phyloP scores from a whole-genome alignment of 495 filamentous ascomycete species.

The Delitschia confertaspora region DNA sequence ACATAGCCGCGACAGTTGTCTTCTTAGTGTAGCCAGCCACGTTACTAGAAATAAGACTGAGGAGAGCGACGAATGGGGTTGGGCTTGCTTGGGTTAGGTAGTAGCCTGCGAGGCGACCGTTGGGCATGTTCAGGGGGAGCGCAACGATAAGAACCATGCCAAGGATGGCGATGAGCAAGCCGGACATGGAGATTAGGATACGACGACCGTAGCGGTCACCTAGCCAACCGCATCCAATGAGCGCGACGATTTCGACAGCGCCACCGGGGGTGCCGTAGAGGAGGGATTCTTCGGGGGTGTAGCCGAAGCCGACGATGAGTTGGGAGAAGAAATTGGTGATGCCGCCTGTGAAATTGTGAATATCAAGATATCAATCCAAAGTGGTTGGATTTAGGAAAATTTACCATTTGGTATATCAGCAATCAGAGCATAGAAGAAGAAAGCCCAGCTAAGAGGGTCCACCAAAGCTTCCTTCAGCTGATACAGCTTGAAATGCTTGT shows the following conservation, averaged over 20 bases:
- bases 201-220: constrained; percentile 52
- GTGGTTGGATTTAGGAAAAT: neutral
- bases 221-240: constrained; percentile 51
- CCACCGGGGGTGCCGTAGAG: constrained; percentile 60
- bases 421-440: constrained; percentile 53
- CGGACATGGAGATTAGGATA: constrained; percentile 39
- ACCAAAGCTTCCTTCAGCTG: constrained; percentile 34
- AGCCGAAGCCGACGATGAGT: constrained; percentile 51
- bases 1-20: constrained; percentile 61
- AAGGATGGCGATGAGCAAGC: constrained; percentile 39
- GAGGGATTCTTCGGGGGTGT: constrained; percentile 51
- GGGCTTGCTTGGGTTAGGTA: constrained; percentile 53
- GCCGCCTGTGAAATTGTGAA: constrained; percentile 38
- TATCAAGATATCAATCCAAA: neutral
- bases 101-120: constrained; percentile 53
- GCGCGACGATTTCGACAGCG: constrained; percentile 54
- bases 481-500: constrained; percentile 36
- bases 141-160: constrained; percentile 61
- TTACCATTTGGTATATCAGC: constrained; percentile 53
- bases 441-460: constrained; percentile 45
- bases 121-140: constrained; percentile 49
- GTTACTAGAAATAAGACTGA: constrained; percentile 56
- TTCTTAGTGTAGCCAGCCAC: constrained; percentile 69
- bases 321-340: constrained; percentile 67
- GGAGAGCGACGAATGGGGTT: constrained; percentile 48